Evolutionary conservation across 2,329 filamentous ascomycete species (phyloP), one percentile per base, ranked within the genome.

Genomic region (Dendryphion nanum): DNA sequence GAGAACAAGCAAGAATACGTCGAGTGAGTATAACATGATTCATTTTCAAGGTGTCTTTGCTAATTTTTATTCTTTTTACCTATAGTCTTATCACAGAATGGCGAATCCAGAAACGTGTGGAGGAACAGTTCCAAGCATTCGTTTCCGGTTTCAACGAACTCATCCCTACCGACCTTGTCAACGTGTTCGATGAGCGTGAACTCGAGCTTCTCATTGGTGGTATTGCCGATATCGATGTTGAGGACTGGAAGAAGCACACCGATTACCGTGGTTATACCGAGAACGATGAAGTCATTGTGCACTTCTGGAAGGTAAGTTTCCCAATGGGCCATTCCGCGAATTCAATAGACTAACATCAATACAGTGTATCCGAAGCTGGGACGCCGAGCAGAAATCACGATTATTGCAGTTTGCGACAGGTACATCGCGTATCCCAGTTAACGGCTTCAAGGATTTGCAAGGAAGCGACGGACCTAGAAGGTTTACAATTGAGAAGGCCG

Each of bases 241-340:
- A 98, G 44, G 93, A 98, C 70, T 98, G 93, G 93, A 97, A 98
- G 85, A 98, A 98, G 76, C 93, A 98, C 72, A 98, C 93, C 32
- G 93, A 98, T 63, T 98, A 98, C 70, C 86, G 93, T 55, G 93
- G 93, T 38, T 98, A 98, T 77, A 96, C 94, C 7, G 93, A 98
- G 71, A 89, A 84, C 40, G 93, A 98, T 57, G 89, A 96, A 61
- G 93, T 98, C 18, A 93, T 98, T 51, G 87, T 94, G 67, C 90
- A 94, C 75, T 98, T 98, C 79, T 98, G 93, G 93, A 90, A 95
- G 75, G 76, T 80, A 42, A 51, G 65, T 40, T 20, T 18, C 13
- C n/a, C 30, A 10, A 15, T 12, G 30, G 12, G 30, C 26, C 21
- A 32, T 19, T 12, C 33, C 15, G 23, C 23, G n/a, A 23, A 21